Conservation (phyloP, 1,139 yeast genomes). For the Hemisphaericaspora xylofermentans region DNA sequence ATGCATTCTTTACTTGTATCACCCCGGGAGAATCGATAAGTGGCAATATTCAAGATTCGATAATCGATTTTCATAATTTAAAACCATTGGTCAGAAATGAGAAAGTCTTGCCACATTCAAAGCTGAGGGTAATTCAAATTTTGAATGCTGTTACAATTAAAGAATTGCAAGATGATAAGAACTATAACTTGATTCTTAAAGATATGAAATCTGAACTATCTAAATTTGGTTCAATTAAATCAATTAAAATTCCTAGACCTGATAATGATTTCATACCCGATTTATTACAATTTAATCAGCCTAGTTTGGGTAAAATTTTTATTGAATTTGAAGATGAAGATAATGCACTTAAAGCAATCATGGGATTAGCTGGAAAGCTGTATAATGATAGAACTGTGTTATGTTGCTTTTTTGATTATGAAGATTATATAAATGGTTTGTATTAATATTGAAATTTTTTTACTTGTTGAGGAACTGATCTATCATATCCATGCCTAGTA, state of each 20-base stretch:
- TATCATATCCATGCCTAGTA: conserved; percentile 71
- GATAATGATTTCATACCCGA: conserved; percentile 48
- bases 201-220: conserved; percentile 56
- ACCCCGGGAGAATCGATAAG: conserved; percentile 18
- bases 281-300: conserved; percentile 42
- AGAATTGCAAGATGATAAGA: conserved; percentile 56
- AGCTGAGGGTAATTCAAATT: conserved; percentile 61
- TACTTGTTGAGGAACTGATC: conserved; percentile 40
- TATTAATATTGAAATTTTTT: conserved; percentile 24
- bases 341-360: conserved; percentile 57
- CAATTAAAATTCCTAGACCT: conserved; percentile 68
- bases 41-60: conserved; percentile 38
- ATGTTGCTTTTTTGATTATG: conserved; percentile 61
- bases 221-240: conserved; percentile 52
- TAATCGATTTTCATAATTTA: conserved; percentile 33
- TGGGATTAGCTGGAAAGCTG: conserved; percentile 63
- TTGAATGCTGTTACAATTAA: conserved; percentile 65
- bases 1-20: conserved; percentile 37
- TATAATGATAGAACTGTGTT: conserved; percentile 72
- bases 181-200: conserved; percentile 47
- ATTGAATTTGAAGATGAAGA: conserved; percentile 59
- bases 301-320: conserved; percentile 72
- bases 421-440: conserved; percentile 45
- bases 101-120: conserved; percentile 34
- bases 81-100: conserved; percentile 36